Conservation (phyloP, 352 stramenopile species). For the Pythium monospermum region DNA sequence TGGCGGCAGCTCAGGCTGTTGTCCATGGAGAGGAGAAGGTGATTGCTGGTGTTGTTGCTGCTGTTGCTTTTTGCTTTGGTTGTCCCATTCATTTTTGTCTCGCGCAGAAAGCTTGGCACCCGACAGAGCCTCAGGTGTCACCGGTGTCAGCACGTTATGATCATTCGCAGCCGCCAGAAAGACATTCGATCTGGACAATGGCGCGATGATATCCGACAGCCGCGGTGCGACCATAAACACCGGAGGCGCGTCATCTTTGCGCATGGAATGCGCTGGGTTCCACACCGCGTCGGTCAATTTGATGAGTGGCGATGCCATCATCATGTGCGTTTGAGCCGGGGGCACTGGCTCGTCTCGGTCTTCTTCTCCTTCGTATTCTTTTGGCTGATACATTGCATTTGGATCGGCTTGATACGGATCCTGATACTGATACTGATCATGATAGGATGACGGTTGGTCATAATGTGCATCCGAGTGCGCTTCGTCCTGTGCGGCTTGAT, state of each 20-base stretch:
- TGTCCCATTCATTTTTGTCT: too few relatives aligned
- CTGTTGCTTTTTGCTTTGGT: too few relatives aligned
- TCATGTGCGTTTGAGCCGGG: too few relatives aligned
- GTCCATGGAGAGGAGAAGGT: slow-evolving; percentile 1
- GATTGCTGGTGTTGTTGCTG: too few relatives aligned
- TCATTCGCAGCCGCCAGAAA: slow-evolving; percentile 2
- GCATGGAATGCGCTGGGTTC: not conserved
- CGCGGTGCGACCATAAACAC: slow-evolving; percentile 16
- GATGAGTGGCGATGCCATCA: not conserved
- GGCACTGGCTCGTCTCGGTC: not conserved
- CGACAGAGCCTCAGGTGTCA: slow-evolving; percentile 11
- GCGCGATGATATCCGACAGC: slow-evolving; percentile 18
- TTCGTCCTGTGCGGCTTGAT: too few relatives aligned
- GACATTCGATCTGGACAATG: slow-evolving; percentile 10
- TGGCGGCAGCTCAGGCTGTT: too few relatives aligned
- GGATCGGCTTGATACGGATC: not conserved
- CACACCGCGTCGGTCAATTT: not conserved
- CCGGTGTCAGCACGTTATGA: slow-evolving; percentile 17
- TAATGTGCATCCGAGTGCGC: not conserved
- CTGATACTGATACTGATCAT: too few relatives aligned
- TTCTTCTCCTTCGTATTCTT: not conserved
- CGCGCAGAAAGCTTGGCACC: not conserved
- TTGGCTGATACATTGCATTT: not conserved
- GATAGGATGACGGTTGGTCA: too few relatives aligned
- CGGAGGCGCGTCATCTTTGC: not conserved